Base-by-base conservation (phyloP, 176 grass and related monocot genomes). In the Pontederia crassipes region DNA sequence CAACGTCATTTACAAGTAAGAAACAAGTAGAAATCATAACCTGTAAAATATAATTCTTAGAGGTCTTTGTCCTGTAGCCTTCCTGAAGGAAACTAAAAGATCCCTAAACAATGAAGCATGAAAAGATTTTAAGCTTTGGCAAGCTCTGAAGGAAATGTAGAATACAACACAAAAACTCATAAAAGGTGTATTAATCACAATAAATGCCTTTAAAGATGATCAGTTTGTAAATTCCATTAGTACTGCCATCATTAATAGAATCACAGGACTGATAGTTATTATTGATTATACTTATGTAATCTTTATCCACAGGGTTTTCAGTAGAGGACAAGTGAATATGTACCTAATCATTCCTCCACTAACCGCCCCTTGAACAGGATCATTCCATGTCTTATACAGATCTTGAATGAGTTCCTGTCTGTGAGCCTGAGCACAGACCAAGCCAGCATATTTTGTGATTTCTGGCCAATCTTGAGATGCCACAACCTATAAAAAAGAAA, bases 31-130 rank as follows among this genome's bases (percentile, higher is more conserved):
- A 54, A 45, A 45, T 45, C 8, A 26, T 46, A 66, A 82, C 91
- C 91, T 87, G 72, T 96, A 96, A 56, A 96, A 96, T 49, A 96
- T 90, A n/a, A 96, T 96, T 62, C 83, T 75, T 1, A 4, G 0
- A 20, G 91, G 91, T 58, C 70, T 87, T 2, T 0, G 4, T 0
- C 9, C 4, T 14, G 68, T 82, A 46, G 57, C 54, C n/a, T 4
- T 72, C 45, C 2, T 64, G 62, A 96, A 95, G 8, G 80, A 65
- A 12, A 47, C 0, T 57, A 89, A 55, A 9, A 89, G 72, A 15
- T 95, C 86, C 52, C 90, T 86, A 62, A 27, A 76, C 1, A 86
- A 27, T 40, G 32, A 40, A 40, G 32, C 32, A 40, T 40, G 32
- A 40, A 40, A 40, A 40, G 6, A 4, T 4, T 40, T 40, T 40